phyloP scores from a whole-genome alignment of 2,329 filamentous ascomycete species.

The Thelonectria rubi region DNA sequence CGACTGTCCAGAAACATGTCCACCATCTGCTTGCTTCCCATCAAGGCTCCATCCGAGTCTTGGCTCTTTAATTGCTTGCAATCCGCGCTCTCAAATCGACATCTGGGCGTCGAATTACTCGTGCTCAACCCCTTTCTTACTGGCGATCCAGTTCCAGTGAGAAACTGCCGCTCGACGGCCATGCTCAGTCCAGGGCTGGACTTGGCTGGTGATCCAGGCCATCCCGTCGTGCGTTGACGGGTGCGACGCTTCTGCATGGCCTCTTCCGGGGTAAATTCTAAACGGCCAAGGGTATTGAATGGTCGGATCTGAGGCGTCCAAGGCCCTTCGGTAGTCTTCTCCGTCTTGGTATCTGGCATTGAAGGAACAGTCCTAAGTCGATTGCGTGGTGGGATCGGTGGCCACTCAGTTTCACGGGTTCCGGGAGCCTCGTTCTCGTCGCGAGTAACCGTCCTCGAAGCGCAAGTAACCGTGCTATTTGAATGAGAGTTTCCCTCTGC shows the following conservation, averaged over 20 bases:
- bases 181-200: conserved; percentile 42
- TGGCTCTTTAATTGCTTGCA: background rate
- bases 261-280: conserved; percentile 30
- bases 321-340: background rate
- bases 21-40: conserved; percentile 62
- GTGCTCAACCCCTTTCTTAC: conserved; percentile 5
- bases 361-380: conserved; percentile 41
- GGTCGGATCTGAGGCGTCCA: conserved; percentile 39
- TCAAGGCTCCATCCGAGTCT: conserved; percentile 46
- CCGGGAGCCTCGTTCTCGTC: conserved; percentile 37
- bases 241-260: conserved; percentile 34
- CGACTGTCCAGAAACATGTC: conserved; percentile 63
- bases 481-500: conserved; percentile 22
- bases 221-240: conserved; percentile 30
- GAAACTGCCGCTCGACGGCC: conserved; percentile 28
- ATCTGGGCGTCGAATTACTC: conserved; percentile 19
- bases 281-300: conserved; percentile 36
- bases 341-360: conserved; percentile 31
- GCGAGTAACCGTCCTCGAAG: background rate
- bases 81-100: conserved; percentile 24
- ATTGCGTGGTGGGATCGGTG: conserved; percentile 31
- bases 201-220: conserved; percentile 37
- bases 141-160: conserved; percentile 20
- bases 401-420: background rate
- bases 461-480: background rate